phyloP scores from a whole-genome alignment of 306 rosid genomes.

The Prinsepia uniflora region DNA sequence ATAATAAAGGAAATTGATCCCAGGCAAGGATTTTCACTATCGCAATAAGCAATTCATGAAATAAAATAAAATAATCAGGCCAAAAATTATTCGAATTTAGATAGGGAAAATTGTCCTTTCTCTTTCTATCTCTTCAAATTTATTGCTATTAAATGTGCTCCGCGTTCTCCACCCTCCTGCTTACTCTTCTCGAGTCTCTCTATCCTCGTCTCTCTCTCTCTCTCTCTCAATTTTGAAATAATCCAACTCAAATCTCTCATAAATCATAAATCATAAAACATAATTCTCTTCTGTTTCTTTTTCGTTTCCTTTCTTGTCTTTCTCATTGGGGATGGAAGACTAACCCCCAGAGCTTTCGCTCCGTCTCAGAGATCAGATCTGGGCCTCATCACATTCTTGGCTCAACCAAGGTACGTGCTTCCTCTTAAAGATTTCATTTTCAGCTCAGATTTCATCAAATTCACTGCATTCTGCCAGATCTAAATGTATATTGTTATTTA shows the following conservation, averaged over 20 bases:
- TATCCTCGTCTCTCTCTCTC: neutral
- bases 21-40: neutral
- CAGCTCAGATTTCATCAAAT: neutral
- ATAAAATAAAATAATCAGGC: neutral
- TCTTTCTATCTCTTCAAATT: neutral
- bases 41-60: neutral
- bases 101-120: neutral
- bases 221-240: neutral
- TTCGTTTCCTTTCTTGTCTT: neutral
- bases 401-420: conserved; percentile 28
- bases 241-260: neutral
- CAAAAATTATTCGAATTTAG: neutral
- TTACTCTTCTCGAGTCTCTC: neutral
- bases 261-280: neutral
- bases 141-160: neutral
- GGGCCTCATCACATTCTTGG: neutral
- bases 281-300: neutral
- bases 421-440: neutral
- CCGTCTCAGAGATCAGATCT: conserved; percentile 24
- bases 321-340: conserved; percentile 12
- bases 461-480: too few species aligned
- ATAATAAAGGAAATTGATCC: neutral
- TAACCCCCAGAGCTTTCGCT: conserved; percentile 4
- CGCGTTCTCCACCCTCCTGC: neutral
- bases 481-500: too few species aligned